Evolutionary conservation across 257 asterid genomes (phyloP).

Genomic region (Nicotiana knightiana): DNA sequence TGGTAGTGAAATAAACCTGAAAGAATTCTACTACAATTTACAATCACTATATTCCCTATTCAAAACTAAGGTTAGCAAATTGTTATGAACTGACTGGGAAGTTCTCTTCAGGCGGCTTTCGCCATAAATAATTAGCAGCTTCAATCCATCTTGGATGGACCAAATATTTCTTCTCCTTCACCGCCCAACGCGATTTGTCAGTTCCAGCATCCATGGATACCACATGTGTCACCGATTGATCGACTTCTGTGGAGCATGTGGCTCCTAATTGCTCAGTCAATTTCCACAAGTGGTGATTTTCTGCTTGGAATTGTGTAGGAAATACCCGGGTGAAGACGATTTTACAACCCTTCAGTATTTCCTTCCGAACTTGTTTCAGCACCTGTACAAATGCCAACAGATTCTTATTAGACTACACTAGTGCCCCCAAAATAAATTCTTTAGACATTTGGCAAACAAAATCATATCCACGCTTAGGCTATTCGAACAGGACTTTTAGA

Average conservation of each 20-base stretch:
- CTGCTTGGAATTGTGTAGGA: slow-evolving; percentile 44
- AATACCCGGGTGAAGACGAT: slow-evolving; percentile 57
- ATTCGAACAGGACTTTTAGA: neutral
- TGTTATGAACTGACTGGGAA: slow-evolving; percentile 34
- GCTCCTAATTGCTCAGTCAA: slow-evolving; percentile 79
- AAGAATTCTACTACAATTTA: neutral
- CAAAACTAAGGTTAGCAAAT: slow-evolving; percentile 11
- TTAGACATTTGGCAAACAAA: neutral
- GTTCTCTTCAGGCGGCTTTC: slow-evolving; percentile 63
- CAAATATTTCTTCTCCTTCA: slow-evolving; percentile 42
- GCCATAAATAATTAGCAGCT: slow-evolving; percentile 64
- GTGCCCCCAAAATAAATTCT: neutral
- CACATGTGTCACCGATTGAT: slow-evolving; percentile 62
- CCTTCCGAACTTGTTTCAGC: slow-evolving; percentile 45
- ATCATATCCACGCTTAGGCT: neutral
- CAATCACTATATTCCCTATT: neutral
- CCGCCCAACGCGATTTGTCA: slow-evolving; percentile 61
- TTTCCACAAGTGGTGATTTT: slow-evolving; percentile 60
- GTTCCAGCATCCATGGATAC: slow-evolving; percentile 62
- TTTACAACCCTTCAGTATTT: slow-evolving; percentile 53
- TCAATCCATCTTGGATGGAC: slow-evolving; percentile 75
- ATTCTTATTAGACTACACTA: neutral
- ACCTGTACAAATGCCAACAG: slow-evolving; percentile 25
- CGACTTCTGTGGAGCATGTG: slow-evolving; percentile 41
- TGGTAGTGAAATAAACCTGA: neutral